Evolutionary conservation across 83 land plant genomes (phyloP), one percentile per base, ranked within the genome.

Genomic region (Picea abies): DNA sequence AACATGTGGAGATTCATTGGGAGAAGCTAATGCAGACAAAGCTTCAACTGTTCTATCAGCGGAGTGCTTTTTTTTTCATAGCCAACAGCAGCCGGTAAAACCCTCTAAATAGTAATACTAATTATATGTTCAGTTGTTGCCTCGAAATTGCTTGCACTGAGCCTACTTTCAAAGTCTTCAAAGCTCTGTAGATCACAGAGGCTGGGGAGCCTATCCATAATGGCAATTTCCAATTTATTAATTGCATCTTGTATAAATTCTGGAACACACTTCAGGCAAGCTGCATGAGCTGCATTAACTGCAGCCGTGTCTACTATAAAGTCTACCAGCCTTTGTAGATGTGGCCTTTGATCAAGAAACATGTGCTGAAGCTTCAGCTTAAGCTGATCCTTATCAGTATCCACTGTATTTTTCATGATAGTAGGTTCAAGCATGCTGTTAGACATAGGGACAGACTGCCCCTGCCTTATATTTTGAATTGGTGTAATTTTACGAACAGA

Each of bases 311-410:
- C 89, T 49, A 88, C 82, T 79, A 88, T 79, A 72, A 85, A 88
- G 63, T 88, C 87, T 62, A 85, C 89, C 2, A 88, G 79, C 76
- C 87, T 88, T 52, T 85, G 87, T 35, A 88, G 66, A 68, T 85
- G 84, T 62, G 84, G 89, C 32, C 60, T 83, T 82, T 88, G 87
- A 47, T 85, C 84, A 79, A 88, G 78, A 79, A 88, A 88, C 14
- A 47, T 82, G 58, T 82, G 86, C 84, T 49, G 56, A 49, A 49
- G 10, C 10, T 49, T 49, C 10, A 49, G 0, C 56, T 49, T 49
- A 49, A 49, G 56, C 56, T 49, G 10, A 49, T 49, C 47, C 6
- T 44, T 44, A 29, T 29, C 32, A 29, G 32, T 29, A 29, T 29
- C 32, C 32, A 29, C 47, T 5, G 5, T 44, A 44, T 44, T 44